A percentile compares a stretch with the other conserved stretches of the same genome.
Evolutionary conservation across 2,329 filamentous ascomycete species (phyloP).

Genomic region (Uncinocarpus reesii): DNA sequence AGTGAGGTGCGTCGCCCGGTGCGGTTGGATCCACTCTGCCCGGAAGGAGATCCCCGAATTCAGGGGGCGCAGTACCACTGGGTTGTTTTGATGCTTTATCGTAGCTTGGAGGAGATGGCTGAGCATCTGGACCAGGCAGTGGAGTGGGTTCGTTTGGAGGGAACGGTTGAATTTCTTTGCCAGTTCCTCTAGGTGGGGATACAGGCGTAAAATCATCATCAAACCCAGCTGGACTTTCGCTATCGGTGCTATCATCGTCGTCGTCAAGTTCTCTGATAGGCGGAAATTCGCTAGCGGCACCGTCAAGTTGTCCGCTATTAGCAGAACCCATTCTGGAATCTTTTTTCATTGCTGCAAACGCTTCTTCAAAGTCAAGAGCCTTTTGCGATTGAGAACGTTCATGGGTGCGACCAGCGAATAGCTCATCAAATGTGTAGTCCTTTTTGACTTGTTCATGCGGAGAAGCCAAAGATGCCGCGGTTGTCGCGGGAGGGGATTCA

Average conservation of each 20-base stretch:
- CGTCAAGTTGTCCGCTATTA: slow-evolving; percentile 23
- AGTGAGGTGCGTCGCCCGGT: slow-evolving; percentile 31
- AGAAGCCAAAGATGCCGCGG: slow-evolving; percentile 36
- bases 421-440: slow-evolving; percentile 37
- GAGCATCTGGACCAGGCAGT: slow-evolving; percentile 45
- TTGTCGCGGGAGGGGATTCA: slow-evolving; percentile 25
- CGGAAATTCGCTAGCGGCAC: slow-evolving; percentile 63
- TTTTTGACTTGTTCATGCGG: slow-evolving; percentile 22
- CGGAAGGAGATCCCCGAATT: slow-evolving; percentile 34
- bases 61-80: slow-evolving; percentile 26
- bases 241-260: slow-evolving; percentile 65
- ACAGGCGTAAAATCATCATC: slow-evolving; percentile 82
- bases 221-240: slow-evolving; percentile 58
- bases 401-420: slow-evolving; percentile 37
- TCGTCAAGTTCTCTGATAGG: slow-evolving; percentile 80
- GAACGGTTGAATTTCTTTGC: slow-evolving; percentile 33
- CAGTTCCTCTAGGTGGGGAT: slow-evolving; percentile 31
- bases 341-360: slow-evolving; percentile 37
- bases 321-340: slow-evolving; percentile 30
- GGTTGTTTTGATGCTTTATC: slow-evolving; percentile 23
- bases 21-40: slow-evolving; percentile 32
- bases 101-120: slow-evolving; percentile 46
- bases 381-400: slow-evolving; percentile 38
- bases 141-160: slow-evolving; percentile 32
- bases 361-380: slow-evolving; percentile 39